These are phyloP conservation scores for Rhinocladiella similis DNA, from an alignment of 2,329 filamentous ascomycete genomes.

Conservation along the genomic window DNA sequence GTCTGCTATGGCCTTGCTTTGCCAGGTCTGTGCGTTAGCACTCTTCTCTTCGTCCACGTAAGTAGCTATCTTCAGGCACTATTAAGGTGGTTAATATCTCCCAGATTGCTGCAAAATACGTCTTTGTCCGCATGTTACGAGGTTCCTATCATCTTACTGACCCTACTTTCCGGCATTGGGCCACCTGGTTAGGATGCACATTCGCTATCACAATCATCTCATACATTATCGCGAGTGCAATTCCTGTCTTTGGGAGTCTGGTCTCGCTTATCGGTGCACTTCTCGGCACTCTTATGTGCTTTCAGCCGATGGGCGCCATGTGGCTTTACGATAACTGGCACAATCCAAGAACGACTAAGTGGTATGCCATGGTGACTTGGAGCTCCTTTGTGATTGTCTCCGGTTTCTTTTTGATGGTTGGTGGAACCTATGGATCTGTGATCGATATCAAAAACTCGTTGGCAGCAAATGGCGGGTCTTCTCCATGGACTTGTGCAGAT, in stretches of 20 bases:
- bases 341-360: slow-evolving; percentile 36
- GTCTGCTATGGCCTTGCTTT: slow-evolving; percentile 44
- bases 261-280: slow-evolving; percentile 15
- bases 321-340: slow-evolving; percentile 53
- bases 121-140: slow-evolving; percentile 58
- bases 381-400: slow-evolving; percentile 36
- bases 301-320: slow-evolving; percentile 50
- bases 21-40: slow-evolving; percentile 31
- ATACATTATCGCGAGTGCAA: slow-evolving; percentile 48
- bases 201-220: slow-evolving; percentile 43
- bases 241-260: slow-evolving; percentile 9
- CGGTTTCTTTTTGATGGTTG: slow-evolving; percentile 48
- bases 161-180: slow-evolving; percentile 54
- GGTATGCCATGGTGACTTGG: slow-evolving; percentile 33
- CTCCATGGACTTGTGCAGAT: slow-evolving; percentile 18
- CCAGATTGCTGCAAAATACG: slow-evolving; percentile 54
- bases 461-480: slow-evolving; percentile 7
- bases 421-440: slow-evolving; percentile 45
- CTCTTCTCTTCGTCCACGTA: slow-evolving; percentile 3
- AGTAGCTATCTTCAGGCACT: background rate
- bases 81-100: background rate
- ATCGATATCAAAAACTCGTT: slow-evolving; percentile 30
- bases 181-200: slow-evolving; percentile 51
- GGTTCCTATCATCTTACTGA: slow-evolving; percentile 51
- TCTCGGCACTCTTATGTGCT: slow-evolving; percentile 50